These are phyloP conservation scores for Aspergillus fumigatiaffinis DNA, from an alignment of 2,329 filamentous ascomycete species.

Conservation along the genomic window DNA sequence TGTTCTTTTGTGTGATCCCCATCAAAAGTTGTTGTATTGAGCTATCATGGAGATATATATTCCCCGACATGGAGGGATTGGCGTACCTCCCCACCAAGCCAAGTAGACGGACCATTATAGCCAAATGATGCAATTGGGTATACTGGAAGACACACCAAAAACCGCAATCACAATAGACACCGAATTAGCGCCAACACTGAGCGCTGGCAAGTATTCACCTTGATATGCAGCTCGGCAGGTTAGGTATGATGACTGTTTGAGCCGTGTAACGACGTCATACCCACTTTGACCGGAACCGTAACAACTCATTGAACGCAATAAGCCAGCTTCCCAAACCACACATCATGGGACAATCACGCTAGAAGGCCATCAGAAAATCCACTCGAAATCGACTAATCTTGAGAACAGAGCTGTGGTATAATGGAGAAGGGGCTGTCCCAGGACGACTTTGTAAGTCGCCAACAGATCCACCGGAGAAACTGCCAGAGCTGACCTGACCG, in stretches of 20 bases:
- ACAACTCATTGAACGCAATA: conserved; percentile 7
- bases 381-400: not conserved
- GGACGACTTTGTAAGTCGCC: conserved; percentile 18
- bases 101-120: not conserved
- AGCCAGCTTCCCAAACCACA: not conserved
- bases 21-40: no score
- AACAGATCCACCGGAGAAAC: conserved; percentile 3
- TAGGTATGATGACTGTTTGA: not conserved
- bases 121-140: not conserved
- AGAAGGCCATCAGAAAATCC: not conserved
- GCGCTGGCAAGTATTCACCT: not conserved
- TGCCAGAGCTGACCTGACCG: conserved; percentile 4
- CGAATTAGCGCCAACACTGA: not conserved
- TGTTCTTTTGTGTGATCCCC: not conserved
- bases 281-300: conserved; percentile 13
- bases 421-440: conserved; percentile 4
- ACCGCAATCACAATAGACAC: not conserved
- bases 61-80: not conserved
- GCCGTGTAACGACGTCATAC: conserved; percentile 24
- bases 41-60: not conserved
- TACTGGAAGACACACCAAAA: not conserved
- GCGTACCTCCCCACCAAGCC: not conserved
- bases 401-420: not conserved
- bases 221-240: not conserved
- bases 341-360: not conserved